Evolutionary conservation across 2,329 filamentous ascomycete genomes (phyloP).

Genomic region (Chaetomium globosum): DNA sequence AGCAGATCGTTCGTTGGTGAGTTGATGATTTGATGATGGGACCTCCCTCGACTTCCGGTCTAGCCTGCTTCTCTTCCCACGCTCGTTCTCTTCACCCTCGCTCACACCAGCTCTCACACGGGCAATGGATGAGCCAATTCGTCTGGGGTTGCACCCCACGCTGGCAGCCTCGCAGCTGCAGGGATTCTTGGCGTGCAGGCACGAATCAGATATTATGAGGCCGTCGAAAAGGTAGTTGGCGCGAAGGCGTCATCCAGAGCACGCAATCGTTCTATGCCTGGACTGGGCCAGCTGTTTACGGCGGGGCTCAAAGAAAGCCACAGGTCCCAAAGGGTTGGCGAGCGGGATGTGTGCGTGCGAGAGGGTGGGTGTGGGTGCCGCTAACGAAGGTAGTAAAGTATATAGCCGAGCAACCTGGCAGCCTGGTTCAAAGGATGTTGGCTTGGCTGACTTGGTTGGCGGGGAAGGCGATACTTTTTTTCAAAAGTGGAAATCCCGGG

Average conservation of each 20-base stretch:
- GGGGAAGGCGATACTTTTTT: not conserved
- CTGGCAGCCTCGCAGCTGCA: conserved; percentile 29
- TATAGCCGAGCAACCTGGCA: too few species aligned
- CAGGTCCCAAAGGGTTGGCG: conserved; percentile 1
- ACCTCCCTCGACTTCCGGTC: conserved; percentile 7
- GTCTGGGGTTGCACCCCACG: conserved; percentile 24
- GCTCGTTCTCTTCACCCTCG: conserved; percentile 1
- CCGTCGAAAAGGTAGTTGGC: conserved; percentile 15
- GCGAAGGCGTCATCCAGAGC: conserved; percentile 37
- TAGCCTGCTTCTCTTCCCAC: conserved; percentile 7
- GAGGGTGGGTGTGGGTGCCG: not conserved
- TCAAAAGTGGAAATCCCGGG: not conserved
- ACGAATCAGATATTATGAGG: conserved; percentile 29
- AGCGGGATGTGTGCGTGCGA: not conserved
- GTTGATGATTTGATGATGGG: conserved; percentile 16
- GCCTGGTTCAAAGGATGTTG: too few species aligned
- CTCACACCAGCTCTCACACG: conserved; percentile 2
- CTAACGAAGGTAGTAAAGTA: too few species aligned
- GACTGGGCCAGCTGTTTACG: conserved; percentile 29
- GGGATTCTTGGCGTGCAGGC: conserved; percentile 25
- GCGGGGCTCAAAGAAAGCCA: conserved; percentile 9
- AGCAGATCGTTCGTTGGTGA: conserved; percentile 10
- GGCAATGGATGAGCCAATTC: not conserved
- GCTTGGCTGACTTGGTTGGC: not conserved
- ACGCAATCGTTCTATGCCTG: conserved; percentile 34